Evolutionary conservation across 805 yeast genomes (phyloP).

Genomic region (Ogataea trehalophila): DNA sequence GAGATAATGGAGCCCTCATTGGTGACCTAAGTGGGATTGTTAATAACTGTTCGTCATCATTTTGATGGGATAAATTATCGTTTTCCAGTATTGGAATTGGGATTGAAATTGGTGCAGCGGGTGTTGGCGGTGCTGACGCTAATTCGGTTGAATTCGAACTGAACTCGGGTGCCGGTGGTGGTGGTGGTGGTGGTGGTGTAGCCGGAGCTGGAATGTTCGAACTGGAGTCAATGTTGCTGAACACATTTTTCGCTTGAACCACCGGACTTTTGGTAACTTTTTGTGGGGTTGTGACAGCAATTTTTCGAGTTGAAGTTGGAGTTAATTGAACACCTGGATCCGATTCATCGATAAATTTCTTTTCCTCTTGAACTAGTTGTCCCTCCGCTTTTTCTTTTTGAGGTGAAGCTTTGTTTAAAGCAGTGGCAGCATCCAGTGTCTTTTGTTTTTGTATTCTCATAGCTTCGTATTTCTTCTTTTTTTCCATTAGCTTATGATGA

Average conservation of each 20-base stretch:
- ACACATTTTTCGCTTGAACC: neutral
- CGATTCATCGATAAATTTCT: constrained; percentile 1
- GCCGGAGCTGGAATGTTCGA: too few relatives aligned
- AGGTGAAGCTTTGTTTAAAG: neutral
- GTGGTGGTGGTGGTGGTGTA: neutral
- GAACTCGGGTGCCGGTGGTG: neutral
- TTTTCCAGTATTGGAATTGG: neutral
- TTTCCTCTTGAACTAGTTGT: neutral
- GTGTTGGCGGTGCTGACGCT: neutral
- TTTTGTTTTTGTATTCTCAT: constrained; percentile 25
- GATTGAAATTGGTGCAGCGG: neutral
- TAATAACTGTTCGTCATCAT: constrained; percentile 17
- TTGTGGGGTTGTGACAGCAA: constrained; percentile 12
- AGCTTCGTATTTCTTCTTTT: constrained; percentile 60
- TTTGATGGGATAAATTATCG: neutral
- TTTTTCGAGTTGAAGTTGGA: constrained; percentile 10
- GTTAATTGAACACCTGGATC: constrained; percentile 10
- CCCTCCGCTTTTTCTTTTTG: constrained; percentile 5
- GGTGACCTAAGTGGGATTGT: constrained; percentile 31
- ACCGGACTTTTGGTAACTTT: constrained; percentile 12
- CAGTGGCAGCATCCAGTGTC: constrained; percentile 5
- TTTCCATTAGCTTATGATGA: constrained; percentile 76
- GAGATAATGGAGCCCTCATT: constrained; percentile 12
- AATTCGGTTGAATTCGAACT: neutral
- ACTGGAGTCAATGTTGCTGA: neutral